Evolutionary conservation across 2,329 filamentous ascomycete species (phyloP).

Genomic region (Purpureocillium takamizusanense): DNA sequence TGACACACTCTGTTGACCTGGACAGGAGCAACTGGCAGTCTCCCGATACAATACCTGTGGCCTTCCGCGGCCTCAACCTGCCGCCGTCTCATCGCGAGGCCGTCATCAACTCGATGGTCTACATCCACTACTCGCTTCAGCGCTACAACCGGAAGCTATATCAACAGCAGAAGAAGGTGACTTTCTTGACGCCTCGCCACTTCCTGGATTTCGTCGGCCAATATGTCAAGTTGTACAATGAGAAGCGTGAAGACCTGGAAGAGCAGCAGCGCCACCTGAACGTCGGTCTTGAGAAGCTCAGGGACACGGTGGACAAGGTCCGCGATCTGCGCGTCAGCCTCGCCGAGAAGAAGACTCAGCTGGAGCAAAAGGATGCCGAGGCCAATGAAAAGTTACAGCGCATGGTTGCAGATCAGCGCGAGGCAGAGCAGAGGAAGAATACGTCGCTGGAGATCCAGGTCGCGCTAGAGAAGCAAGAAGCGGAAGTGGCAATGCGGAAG

Average conservation of each 20-base stretch:
- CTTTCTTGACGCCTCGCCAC: conserved; percentile 90
- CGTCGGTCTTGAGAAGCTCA: conserved; percentile 92
- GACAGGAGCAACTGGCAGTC: conserved; percentile 79
- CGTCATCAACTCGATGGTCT: conserved; percentile 97
- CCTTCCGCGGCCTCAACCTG: conserved; percentile 74
- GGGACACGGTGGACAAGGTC: conserved; percentile 96
- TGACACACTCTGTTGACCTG: conserved; percentile 92
- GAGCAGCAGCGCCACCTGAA: conserved; percentile 98
- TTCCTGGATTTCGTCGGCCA: conserved; percentile 98
- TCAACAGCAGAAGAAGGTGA: conserved; percentile 86
- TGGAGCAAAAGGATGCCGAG: conserved; percentile 89
- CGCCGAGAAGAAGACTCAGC: conserved; percentile 85
- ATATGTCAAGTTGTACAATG: conserved; percentile 93
- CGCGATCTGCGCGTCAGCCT: conserved; percentile 83
- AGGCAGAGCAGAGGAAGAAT: conserved; percentile 85
- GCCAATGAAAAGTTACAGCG: conserved; percentile 95
- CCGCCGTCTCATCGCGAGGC: conserved; percentile 87
- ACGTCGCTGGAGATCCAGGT: conserved; percentile 83
- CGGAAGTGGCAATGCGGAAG: conserved; percentile 72
- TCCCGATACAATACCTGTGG: conserved; percentile 86
- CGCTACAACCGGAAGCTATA: conserved; percentile 80
- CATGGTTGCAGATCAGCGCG: conserved; percentile 92
- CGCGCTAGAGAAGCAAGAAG: conserved; percentile 80
- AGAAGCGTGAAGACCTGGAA: conserved; percentile 96
- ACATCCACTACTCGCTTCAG: conserved; percentile 92